A percentile compares a stretch with the other conserved stretches of the same genome.
Evolutionary conservation across 2,329 filamentous ascomycete genomes (phyloP).

Genomic region (Botrytis medusae): DNA sequence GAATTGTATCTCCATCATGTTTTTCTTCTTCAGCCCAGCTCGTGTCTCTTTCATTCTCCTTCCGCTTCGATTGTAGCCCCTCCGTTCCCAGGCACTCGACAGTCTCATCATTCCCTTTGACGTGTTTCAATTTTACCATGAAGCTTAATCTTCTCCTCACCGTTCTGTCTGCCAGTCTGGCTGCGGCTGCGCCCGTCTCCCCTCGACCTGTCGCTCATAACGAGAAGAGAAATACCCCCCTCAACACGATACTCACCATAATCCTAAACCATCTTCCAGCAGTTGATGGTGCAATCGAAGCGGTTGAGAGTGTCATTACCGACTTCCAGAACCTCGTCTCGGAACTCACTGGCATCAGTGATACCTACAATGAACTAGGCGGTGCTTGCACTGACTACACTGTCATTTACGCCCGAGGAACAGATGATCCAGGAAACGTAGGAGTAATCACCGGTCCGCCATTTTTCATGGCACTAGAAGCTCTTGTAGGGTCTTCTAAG

Average conservation of each 20-base stretch:
- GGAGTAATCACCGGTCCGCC: conserved; percentile 40
- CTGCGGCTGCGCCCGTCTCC: conserved; percentile 23
- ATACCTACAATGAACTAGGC: conserved; percentile 35
- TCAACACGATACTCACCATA: conserved; percentile 33
- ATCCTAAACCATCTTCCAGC: conserved; percentile 33
- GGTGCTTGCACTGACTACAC: conserved; percentile 38
- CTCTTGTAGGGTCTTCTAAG: conserved; percentile 23
- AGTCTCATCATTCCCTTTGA: neutral
- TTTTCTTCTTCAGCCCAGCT: conserved; percentile 12
- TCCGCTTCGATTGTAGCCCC: neutral
- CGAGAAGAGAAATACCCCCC: conserved; percentile 26
- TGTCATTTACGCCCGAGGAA: conserved; percentile 51
- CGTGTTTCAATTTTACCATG: neutral
- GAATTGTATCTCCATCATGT: neutral
- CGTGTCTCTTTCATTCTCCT: neutral
- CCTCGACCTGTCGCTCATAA: neutral
- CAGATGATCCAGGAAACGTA: conserved; percentile 51
- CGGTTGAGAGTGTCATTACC: conserved; percentile 29
- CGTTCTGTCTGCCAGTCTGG: conserved; percentile 26
- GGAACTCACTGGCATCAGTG: conserved; percentile 29
- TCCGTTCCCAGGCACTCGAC: neutral
- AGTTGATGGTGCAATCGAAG: conserved; percentile 29
- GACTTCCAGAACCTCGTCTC: conserved; percentile 31
- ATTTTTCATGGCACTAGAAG: conserved; percentile 36
- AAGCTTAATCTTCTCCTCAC: conserved; percentile 12